A percentile compares a stretch with the other conserved stretches of the same genome.
These are phyloP conservation scores for Polygonum maritimum DNA, from an alignment of 148 eudicot genomes.

Conservation along the genomic window DNA sequence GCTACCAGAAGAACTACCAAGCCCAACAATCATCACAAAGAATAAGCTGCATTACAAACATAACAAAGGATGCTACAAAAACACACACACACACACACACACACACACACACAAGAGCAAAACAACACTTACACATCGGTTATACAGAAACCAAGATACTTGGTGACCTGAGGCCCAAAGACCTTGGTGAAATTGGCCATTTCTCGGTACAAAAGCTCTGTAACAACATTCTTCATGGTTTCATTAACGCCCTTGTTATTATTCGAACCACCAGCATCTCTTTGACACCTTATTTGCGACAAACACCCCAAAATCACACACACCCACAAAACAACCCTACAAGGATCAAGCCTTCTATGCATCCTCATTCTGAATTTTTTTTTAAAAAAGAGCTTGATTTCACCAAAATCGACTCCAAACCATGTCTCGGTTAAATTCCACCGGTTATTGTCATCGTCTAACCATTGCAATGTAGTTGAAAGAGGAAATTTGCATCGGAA, in stretches of 20 bases:
- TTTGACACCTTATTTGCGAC: conserved; percentile 22
- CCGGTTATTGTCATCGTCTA: not conserved
- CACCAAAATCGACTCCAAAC: not conserved
- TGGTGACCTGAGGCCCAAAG: conserved; percentile 43
- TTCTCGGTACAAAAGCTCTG: conserved; percentile 38
- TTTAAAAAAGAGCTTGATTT: conserved; percentile 6
- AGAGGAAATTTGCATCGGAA: not conserved
- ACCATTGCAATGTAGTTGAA: not conserved
- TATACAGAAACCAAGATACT: conserved; percentile 55
- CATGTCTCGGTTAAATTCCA: conserved; percentile 5
- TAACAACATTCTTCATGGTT: conserved; percentile 27
- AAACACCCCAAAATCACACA: conserved; percentile 21
- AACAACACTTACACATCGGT: conserved; percentile 64
- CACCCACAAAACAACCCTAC: conserved; percentile 13
- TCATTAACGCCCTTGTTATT: conserved; percentile 15
- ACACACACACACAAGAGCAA: not conserved
- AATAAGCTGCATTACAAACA: not conserved
- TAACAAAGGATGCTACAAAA: not conserved
- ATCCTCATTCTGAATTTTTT: conserved; percentile 35
- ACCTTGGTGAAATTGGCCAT: conserved; percentile 42
- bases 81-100: no score
- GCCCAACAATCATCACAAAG: not conserved
- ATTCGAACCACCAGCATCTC: conserved; percentile 18
- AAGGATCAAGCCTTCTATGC: conserved; percentile 15
- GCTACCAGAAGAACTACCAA: not conserved